Percentiles rank a stretch among this genome's conserved stretches.
Evolutionary conservation across 352 stramenopile genomes (phyloP).

Genomic region (Sclerospora graminicola): DNA sequence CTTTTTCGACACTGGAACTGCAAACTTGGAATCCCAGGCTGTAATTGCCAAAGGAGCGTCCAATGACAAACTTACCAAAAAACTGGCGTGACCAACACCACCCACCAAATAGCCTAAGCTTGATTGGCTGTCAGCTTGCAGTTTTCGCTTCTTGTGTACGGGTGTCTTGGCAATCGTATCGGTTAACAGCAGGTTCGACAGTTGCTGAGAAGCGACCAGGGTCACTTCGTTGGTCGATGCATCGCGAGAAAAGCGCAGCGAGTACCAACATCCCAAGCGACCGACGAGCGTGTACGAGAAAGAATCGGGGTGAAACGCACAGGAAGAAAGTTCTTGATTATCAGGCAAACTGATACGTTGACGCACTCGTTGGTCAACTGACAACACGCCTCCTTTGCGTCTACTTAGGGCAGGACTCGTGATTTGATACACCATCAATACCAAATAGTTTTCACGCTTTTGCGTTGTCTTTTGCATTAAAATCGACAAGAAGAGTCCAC

Average conservation of each 20-base stretch:
- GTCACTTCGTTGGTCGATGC: conserved; percentile 32
- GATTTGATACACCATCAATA: conserved; percentile 54
- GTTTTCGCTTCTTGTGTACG: conserved; percentile 62
- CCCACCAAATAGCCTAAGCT: conserved; percentile 25
- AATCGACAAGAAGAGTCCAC: conserved; percentile 51
- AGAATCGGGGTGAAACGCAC: conserved; percentile 59
- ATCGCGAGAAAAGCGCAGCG: conserved; percentile 35
- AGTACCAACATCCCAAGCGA: conserved; percentile 45
- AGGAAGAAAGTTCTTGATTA: conserved; percentile 26
- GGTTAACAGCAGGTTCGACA: conserved; percentile 25
- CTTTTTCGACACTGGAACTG: conserved; percentile 45
- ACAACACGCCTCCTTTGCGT: conserved; percentile 24
- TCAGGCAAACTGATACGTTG: conserved; percentile 19
- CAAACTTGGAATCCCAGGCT: conserved; percentile 69
- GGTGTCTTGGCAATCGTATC: conserved; percentile 12
- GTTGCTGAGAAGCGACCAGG: conserved; percentile 27
- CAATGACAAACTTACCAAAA: conserved; percentile 36
- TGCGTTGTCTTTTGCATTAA: conserved; percentile 29
- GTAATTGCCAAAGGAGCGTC: conserved; percentile 31
- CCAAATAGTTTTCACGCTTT: conserved; percentile 21
- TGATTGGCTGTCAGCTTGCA: conserved; percentile 17
- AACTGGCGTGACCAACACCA: conserved; percentile 40
- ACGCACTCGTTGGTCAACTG: conserved; percentile 24
- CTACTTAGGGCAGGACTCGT: conserved; percentile 15
- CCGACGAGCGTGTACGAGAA: conserved; percentile 63